Percentiles rank a stretch among this genome's conserved stretches.
These are phyloP conservation scores for Capsella bursapastoris DNA, from an alignment of 345 rosid genomes.

Conservation along the genomic window DNA sequence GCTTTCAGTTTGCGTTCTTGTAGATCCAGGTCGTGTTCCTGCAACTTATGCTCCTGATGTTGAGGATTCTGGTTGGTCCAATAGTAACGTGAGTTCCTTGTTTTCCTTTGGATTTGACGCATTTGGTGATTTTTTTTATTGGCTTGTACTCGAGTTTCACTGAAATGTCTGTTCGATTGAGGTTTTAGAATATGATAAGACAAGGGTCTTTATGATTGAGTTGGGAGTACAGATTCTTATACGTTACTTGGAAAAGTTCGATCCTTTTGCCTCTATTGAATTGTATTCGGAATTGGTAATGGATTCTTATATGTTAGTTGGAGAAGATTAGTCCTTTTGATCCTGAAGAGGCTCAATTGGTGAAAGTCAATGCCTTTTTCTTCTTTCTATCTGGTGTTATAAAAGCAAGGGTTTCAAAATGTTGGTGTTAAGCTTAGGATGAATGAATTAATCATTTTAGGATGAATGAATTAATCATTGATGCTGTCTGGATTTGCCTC, in stretches of 20 bases:
- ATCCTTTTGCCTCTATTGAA: conserved; percentile 6
- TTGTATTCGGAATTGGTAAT: not conserved
- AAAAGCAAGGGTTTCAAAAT: not conserved
- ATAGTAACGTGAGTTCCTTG: conserved; percentile 35
- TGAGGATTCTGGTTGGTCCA: conserved; percentile 47
- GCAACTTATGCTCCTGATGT: conserved; percentile 65
- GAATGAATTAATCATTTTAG: not conserved
- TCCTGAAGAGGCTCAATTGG: not conserved
- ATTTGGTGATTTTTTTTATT: not conserved
- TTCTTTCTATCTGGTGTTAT: not conserved
- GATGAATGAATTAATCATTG: not conserved
- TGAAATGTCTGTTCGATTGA: conserved; percentile 25
- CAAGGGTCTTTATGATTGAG: not conserved
- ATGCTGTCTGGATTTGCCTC: not conserved
- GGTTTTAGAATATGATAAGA: conserved; percentile 1
- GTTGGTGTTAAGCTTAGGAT: not conserved
- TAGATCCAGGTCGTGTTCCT: conserved; percentile 69
- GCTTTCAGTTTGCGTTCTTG: conserved; percentile 50
- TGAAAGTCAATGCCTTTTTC: not conserved
- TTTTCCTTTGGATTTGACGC: conserved; percentile 6
- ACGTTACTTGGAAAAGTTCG: not conserved
- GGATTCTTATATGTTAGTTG: conserved; percentile 6
- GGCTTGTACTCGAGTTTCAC: not conserved
- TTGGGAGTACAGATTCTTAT: not conserved
- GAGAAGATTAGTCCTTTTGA: not conserved